phyloP scores from a whole-genome alignment of 2,329 filamentous ascomycete genomes.

The Cordyceps cateniannulata region DNA sequence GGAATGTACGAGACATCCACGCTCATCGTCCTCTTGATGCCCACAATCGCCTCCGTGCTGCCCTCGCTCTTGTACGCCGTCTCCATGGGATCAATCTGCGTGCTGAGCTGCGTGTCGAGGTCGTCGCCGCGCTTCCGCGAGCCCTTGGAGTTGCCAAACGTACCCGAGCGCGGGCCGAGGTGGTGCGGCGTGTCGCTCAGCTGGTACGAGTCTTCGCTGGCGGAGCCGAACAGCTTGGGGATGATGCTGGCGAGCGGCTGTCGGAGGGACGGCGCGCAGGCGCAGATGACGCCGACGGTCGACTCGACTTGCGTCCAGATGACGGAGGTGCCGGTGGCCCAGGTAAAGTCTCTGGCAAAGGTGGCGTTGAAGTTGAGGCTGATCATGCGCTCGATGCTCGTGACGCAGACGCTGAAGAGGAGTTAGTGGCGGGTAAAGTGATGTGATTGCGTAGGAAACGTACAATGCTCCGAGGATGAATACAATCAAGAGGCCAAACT shows the following conservation, averaged over 20 bases:
- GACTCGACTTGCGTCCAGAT: conserved; percentile 12
- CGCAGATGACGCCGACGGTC: conserved; percentile 9
- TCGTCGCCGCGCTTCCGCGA: neutral
- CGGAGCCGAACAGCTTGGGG: conserved; percentile 1
- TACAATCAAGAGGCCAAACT: conserved; percentile 5
- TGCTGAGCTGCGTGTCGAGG: too few species aligned
- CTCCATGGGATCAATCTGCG: too few species aligned
- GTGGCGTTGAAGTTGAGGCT: conserved; percentile 11
- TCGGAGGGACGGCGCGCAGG: conserved; percentile 3
- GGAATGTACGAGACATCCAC: conserved; percentile 4
- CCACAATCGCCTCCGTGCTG: neutral
- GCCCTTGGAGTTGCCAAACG: conserved; percentile 3
- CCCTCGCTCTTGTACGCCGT: neutral
- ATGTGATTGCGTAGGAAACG: neutral
- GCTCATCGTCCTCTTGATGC: conserved; percentile 8
- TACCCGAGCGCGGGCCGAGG: neutral
- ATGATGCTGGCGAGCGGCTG: conserved; percentile 2
- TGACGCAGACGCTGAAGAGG: conserved; percentile 1
- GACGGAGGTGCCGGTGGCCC: conserved; percentile 7
- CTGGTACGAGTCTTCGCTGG: neutral
- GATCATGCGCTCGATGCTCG: conserved; percentile 12
- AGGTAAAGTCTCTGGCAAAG: conserved; percentile 7
- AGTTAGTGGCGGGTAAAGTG: neutral
- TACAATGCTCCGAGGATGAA: conserved; percentile 9
- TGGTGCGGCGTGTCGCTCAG: conserved; percentile 6